These are phyloP conservation scores for Fusarium sp. DNA, from an alignment of 2,329 filamentous ascomycete genomes.

Conservation along the genomic window DNA sequence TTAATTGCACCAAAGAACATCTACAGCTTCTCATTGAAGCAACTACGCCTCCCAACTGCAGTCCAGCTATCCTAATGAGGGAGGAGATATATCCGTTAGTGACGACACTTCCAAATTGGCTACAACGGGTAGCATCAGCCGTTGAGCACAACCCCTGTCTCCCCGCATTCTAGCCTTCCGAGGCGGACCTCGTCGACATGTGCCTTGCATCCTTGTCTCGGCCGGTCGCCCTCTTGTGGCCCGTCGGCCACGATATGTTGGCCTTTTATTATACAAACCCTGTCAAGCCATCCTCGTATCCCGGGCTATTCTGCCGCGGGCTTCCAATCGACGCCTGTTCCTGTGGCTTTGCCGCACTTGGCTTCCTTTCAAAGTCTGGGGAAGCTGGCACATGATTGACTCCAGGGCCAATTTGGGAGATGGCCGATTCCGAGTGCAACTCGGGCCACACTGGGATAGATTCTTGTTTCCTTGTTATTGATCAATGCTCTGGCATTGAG, in stretches of 20 bases:
- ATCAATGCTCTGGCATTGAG: not conserved
- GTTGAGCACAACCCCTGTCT: not conserved
- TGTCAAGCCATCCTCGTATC: not conserved
- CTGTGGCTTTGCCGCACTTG: not conserved
- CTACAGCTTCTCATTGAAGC: too few species aligned
- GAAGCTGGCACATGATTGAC: not conserved
- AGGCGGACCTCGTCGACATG: too few species aligned
- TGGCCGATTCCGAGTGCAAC: not conserved
- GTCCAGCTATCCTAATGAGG: not conserved
- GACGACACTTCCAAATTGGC: not conserved
- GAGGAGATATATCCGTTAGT: not conserved
- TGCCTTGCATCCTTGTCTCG: too few species aligned
- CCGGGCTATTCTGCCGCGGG: not conserved
- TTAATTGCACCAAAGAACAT: too few species aligned
- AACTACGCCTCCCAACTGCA: not conserved
- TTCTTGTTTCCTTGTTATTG: too few species aligned
- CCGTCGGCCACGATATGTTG: too few species aligned
- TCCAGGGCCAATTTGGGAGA: not conserved
- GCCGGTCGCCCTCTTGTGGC: too few species aligned
- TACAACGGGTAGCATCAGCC: not conserved
- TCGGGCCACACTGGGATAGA: not conserved
- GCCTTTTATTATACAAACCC: too few species aligned
- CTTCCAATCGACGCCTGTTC: not conserved
- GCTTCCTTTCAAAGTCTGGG: not conserved
- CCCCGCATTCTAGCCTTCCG: too few species aligned